Conservation (phyloP, 805 yeast species). For the Ogataea nakhonphanomensis region DNA sequence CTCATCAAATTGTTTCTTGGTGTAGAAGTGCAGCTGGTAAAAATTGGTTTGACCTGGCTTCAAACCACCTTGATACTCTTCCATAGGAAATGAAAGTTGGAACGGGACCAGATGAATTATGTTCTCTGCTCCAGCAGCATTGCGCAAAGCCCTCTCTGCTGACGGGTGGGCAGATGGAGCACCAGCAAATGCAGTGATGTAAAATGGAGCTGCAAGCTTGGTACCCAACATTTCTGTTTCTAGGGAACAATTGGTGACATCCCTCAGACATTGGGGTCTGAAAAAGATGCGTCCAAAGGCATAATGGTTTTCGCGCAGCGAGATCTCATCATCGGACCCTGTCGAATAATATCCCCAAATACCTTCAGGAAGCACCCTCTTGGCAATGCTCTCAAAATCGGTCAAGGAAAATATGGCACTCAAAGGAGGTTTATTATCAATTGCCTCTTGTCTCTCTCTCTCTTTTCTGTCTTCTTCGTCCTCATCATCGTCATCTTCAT, state of each 20-base stretch:
- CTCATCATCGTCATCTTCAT: conserved; percentile 27
- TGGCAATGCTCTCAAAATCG: conserved; percentile 86
- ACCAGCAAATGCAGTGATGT: conserved; percentile 85
- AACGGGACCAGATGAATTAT: conserved; percentile 85
- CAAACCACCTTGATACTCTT: conserved; percentile 68
- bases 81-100: conserved; percentile 76
- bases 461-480: conserved; percentile 33
- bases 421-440: conserved; percentile 61
- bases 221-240: conserved; percentile 70
- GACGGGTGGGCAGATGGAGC: conserved; percentile 85
- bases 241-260: conserved; percentile 61
- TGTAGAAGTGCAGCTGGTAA: conserved; percentile 75
- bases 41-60: conserved; percentile 65
- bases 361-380: conserved; percentile 62
- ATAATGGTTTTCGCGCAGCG: conserved; percentile 81
- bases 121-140: conserved; percentile 65
- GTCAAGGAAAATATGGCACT: conserved; percentile 66
- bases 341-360: conserved; percentile 92
- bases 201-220: conserved; percentile 68
- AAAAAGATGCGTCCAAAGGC: conserved; percentile 85
- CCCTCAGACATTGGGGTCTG: conserved; percentile 75
- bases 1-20: conserved; percentile 64
- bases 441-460: conserved; percentile 36
- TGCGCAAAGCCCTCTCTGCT: conserved; percentile 77
- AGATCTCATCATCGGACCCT: conserved; percentile 88